Percentiles rank a stretch among this genome's conserved stretches.
Conservation (phyloP, 1,139 yeast species). For the Debaryomyces fabryi region DNA sequence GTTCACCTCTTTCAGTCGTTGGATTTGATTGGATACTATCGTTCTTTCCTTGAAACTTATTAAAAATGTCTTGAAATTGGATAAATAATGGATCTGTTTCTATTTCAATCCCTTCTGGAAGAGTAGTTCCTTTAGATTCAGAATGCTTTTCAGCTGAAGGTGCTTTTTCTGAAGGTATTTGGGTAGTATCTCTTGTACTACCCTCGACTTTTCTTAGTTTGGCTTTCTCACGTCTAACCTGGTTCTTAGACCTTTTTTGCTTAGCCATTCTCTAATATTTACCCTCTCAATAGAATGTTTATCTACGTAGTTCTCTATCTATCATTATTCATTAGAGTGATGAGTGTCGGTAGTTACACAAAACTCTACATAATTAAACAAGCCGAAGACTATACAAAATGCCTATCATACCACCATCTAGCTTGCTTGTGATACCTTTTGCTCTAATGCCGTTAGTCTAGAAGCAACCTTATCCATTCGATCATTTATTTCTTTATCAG, state of each 20-base stretch:
- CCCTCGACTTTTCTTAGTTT: conserved; percentile 48
- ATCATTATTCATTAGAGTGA: conserved; percentile 3
- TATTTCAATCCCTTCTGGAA: not conserved
- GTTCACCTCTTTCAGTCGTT: conserved; percentile 13
- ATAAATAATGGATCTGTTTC: conserved; percentile 35
- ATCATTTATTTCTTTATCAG: conserved; percentile 32
- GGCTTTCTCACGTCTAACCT: conserved; percentile 62
- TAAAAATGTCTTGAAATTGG: conserved; percentile 46
- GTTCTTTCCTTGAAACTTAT: conserved; percentile 37
- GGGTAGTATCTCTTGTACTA: not conserved
- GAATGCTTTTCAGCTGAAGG: not conserved
- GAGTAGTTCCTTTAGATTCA: not conserved
- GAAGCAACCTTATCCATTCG: conserved; percentile 30
- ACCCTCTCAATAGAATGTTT: not conserved
- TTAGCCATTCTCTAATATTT: conserved; percentile 20
- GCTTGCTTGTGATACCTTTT: conserved; percentile 10
- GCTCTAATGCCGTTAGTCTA: conserved; percentile 24
- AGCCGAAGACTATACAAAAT: not conserved
- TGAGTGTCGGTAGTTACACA: conserved; percentile 10
- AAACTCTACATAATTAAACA: conserved; percentile 1
- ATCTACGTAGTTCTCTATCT: conserved; percentile 2
- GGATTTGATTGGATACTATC: conserved; percentile 13
- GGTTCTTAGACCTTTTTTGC: conserved; percentile 54
- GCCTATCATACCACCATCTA: not conserved
- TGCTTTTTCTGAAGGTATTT: not conserved